These are phyloP conservation scores for Tillandsia fasciculata DNA, from an alignment of 176 grass and related monocot genomes.

Conservation along the genomic window DNA sequence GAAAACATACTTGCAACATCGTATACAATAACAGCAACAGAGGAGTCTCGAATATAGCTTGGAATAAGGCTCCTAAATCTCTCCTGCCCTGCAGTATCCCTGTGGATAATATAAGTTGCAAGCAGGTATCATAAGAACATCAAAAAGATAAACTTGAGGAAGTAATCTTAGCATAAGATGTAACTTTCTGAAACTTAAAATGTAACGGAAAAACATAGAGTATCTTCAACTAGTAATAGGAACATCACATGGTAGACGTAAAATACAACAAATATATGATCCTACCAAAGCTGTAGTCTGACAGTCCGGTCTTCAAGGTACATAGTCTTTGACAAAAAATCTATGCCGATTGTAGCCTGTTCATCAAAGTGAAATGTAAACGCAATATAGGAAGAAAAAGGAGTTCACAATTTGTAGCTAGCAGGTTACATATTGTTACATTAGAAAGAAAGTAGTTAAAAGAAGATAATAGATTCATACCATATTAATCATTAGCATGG, in stretches of 20 bases:
- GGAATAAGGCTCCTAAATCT: constrained; percentile 97
- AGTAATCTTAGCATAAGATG: background rate
- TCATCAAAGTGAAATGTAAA: constrained; percentile 18
- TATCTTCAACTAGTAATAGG: background rate
- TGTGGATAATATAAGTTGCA: constrained; percentile 8
- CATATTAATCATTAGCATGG: too few species aligned
- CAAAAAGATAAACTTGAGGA: background rate
- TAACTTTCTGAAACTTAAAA: background rate
- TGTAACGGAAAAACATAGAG: background rate
- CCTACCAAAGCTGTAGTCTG: constrained; percentile 91
- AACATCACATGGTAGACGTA: constrained; percentile 1
- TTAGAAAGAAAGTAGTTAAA: background rate
- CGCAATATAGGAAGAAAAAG: background rate
- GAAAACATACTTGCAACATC: constrained; percentile 83
- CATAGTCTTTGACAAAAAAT: constrained; percentile 94
- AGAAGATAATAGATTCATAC: background rate
- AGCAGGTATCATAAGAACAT: background rate
- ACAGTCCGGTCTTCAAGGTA: constrained; percentile 95
- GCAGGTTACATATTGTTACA: background rate
- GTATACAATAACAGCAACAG: constrained; percentile 91
- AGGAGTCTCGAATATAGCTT: constrained; percentile 96
- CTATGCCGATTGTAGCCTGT: constrained; percentile 95
- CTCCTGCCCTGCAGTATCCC: constrained; percentile 97
- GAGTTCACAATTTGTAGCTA: background rate
- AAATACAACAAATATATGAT: constrained; percentile 4